Evolutionary conservation across 768 basidiomycete species (phyloP), one percentile per base, ranked within the genome.

Genomic region (Auriculariales sp.): DNA sequence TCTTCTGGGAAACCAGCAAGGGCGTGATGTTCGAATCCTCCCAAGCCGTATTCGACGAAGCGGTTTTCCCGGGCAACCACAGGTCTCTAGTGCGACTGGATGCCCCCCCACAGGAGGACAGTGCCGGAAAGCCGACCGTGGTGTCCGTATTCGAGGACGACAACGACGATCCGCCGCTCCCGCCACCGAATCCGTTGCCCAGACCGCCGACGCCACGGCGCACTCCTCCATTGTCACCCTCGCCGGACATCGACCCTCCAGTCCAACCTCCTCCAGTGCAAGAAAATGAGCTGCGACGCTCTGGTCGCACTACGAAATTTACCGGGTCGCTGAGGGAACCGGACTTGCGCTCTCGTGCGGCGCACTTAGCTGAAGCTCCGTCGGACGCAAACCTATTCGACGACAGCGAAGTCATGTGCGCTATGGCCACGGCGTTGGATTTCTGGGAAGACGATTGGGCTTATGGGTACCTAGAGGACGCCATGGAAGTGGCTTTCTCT

Each of bases 41-140:
- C 9, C 45, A 53, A 33, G 52, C 52, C 12, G 36, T 51, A 9
- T 57, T 55, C 50, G 50, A 53, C 27, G 54, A 55, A 27, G 4
- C 22, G 4, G 39, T 24, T 3, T 44, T 44, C 39, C 39, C 39
- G 17, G 39, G 39, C 17, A 44, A 44, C 39, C 5, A 6, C 6
- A 19, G 22, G 5, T 17, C n/a, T 5, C 39, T 25, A 22, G 19
- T 44, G 15, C 15, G 9, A 7, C 15, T 32, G 31, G 31, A 32
- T 15, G 31, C 7, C 31, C 31, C 15, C 7, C 31, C 9, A 32
- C 31, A 32, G 7, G 31, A 7, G 15, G 15, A 14, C n/a, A 35
- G n/a, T 15, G 15, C 6, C 34, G 15, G 7, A 19, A 14, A 9
- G 27, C 39, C 39, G 39, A 44, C 11, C 11, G 39, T 24, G 7